phyloP scores from a whole-genome alignment of 2,329 filamentous ascomycete species.

The Pseudocercospora ulei region DNA sequence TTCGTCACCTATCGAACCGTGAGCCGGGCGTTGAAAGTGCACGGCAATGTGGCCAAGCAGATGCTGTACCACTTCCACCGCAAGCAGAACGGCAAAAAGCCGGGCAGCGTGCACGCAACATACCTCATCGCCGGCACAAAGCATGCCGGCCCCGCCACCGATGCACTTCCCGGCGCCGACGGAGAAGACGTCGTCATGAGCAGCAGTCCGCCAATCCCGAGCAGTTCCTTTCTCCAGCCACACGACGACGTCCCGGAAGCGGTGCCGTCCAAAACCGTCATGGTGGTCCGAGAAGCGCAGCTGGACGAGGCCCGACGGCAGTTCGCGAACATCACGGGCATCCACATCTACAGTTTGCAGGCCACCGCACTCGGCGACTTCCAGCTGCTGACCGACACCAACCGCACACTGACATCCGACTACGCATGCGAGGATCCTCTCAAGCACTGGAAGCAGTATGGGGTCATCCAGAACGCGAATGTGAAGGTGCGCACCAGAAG shows the following conservation, averaged over 20 bases:
- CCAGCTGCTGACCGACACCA: conserved; percentile 59
- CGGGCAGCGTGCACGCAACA: conserved; percentile 75
- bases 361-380: conserved; percentile 57
- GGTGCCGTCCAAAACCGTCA: conserved; percentile 38
- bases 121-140: conserved; percentile 72
- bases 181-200: conserved; percentile 59
- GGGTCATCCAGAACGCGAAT: conserved; percentile 63
- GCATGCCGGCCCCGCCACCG: conserved; percentile 34
- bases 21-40: conserved; percentile 70
- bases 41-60: conserved; percentile 83
- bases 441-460: conserved; percentile 53
- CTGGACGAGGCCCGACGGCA: conserved; percentile 47
- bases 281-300: conserved; percentile 29
- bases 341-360: conserved; percentile 81
- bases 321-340: conserved; percentile 63
- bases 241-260: conserved; percentile 44
- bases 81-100: conserved; percentile 63
- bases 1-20: conserved; percentile 68
- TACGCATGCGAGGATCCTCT: conserved; percentile 51
- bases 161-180: no score
- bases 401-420: conserved; percentile 52
- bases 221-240: conserved; percentile 48
- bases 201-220: conserved; percentile 57
- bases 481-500: conserved; percentile 47
- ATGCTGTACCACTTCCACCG: conserved; percentile 81